Percentiles rank a stretch among this genome's conserved stretches.
phyloP scores from a whole-genome alignment of 192 early-diverging fungal genomes.

The Jimgerdemannia flammicorona region DNA sequence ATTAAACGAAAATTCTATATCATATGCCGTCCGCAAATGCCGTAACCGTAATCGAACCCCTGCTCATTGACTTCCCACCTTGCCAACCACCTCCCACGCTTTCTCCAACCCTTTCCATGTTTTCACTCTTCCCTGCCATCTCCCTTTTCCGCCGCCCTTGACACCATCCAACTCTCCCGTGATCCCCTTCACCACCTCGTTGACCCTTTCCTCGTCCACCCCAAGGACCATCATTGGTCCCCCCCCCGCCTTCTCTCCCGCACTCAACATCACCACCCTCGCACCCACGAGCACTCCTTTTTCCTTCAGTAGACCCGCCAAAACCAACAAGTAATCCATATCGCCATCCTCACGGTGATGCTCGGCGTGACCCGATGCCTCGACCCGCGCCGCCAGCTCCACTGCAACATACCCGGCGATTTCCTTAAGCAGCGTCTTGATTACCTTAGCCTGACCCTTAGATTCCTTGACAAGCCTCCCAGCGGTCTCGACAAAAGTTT shows the following conservation, averaged over 20 bases:
- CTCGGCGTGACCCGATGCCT: constrained; percentile 11
- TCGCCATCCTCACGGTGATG: constrained; percentile 45
- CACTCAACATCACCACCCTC: constrained; percentile 29
- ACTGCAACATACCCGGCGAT: constrained; percentile 31
- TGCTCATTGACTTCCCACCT: too few relatives aligned
- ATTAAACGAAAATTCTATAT: too few relatives aligned
- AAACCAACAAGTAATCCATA: constrained; percentile 34
- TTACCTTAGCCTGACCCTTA: constrained; percentile 24
- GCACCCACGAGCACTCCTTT: constrained; percentile 18
- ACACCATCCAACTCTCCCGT: constrained; percentile 21
- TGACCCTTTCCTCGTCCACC: constrained; percentile 28
- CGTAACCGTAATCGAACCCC: too few relatives aligned
- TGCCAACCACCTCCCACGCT: neutral
- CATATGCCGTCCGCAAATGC: too few relatives aligned
- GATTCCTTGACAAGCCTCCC: constrained; percentile 29
- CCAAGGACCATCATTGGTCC: constrained; percentile 42
- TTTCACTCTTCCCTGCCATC: constrained; percentile 48
- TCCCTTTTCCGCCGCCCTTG: constrained; percentile 47
- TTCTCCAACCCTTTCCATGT: constrained; percentile 37
- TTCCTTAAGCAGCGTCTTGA: constrained; percentile 29
- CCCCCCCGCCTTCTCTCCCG: constrained; percentile 34
- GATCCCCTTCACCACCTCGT: constrained; percentile 26
- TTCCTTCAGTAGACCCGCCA: constrained; percentile 31
- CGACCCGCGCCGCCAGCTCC: constrained; percentile 23
- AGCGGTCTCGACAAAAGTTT: constrained; percentile 38